Evolutionary conservation across 169 alveolate species (phyloP).

Genomic region (Plasmodium falciparum): DNA sequence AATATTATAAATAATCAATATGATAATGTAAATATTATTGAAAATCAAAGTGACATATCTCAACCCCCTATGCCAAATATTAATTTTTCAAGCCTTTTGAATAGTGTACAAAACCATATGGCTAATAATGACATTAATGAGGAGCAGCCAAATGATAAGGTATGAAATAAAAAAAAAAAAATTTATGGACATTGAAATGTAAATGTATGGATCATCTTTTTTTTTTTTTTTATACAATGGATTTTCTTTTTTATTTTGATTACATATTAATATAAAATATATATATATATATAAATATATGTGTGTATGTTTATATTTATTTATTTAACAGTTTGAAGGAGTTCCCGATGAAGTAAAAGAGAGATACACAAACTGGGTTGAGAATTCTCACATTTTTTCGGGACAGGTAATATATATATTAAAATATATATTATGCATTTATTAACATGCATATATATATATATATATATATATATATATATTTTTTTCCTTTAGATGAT

Average conservation of each 20-base stretch:
- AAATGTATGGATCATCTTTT: too few relatives aligned
- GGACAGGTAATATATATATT: conserved; percentile 47
- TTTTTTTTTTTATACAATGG: too few relatives aligned
- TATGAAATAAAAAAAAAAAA: neutral
- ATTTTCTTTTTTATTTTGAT: conserved; percentile 3
- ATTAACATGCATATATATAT: neutral
- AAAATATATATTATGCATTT: neutral
- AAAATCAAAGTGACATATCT: neutral
- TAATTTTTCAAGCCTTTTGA: conserved; percentile 33
- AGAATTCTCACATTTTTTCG: conserved; percentile 56
- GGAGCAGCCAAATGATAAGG: conserved; percentile 53
- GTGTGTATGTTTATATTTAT: conserved; percentile 5
- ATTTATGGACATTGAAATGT: too few relatives aligned
- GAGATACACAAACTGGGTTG: conserved; percentile 65
- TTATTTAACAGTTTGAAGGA: conserved; percentile 49
- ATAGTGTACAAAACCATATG: conserved; percentile 34
- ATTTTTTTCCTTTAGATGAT: conserved; percentile 37
- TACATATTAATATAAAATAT: neutral
- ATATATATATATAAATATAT: neutral
- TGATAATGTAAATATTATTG: neutral
- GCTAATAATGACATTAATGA: neutral
- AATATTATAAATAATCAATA: neutral
- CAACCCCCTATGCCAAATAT: conserved; percentile 34
- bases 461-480: neutral
- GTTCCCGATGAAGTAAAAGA: conserved; percentile 63